Percentiles rank a stretch among this genome's conserved stretches.
Evolutionary conservation across 2,329 filamentous ascomycete species (phyloP).

Genomic region (Hirsutella thompsonii): DNA sequence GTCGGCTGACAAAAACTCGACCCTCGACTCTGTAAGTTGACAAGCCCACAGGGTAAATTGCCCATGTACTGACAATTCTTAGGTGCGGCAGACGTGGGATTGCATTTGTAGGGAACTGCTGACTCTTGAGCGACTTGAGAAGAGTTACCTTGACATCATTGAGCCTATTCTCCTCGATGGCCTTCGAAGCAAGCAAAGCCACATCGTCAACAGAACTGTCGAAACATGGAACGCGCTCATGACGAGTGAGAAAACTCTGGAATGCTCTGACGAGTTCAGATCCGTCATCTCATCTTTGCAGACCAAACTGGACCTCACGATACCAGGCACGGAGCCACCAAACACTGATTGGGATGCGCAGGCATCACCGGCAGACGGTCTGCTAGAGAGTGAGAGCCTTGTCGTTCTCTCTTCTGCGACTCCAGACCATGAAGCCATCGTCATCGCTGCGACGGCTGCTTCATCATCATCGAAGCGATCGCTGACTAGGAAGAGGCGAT

Average conservation of each 20-base stretch:
- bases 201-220: conserved; percentile 36
- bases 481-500: conserved; percentile 14
- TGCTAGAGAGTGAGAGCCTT: conserved; percentile 31
- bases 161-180: conserved; percentile 41
- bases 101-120: conserved; percentile 28
- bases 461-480: conserved; percentile 9
- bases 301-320: conserved; percentile 33
- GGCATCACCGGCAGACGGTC: conserved; percentile 30
- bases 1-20: conserved; percentile 23
- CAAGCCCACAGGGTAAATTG: no score
- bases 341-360: conserved; percentile 25
- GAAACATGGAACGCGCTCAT: conserved; percentile 60
- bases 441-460: conserved; percentile 4
- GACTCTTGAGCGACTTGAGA: conserved; percentile 20
- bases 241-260: conserved; percentile 41
- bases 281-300: conserved; percentile 47
- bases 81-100: conserved; percentile 39
- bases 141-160: conserved; percentile 36
- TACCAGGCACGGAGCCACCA: conserved; percentile 29
- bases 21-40: conserved; percentile 33
- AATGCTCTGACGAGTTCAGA: conserved; percentile 54
- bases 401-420: conserved; percentile 17
- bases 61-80: conserved; percentile 13
- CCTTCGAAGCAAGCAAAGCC: conserved; percentile 43
- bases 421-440: conserved; percentile 11